Evolutionary conservation across 1,139 yeast species (phyloP).

Genomic region (Trichomonascaceae sp.): DNA sequence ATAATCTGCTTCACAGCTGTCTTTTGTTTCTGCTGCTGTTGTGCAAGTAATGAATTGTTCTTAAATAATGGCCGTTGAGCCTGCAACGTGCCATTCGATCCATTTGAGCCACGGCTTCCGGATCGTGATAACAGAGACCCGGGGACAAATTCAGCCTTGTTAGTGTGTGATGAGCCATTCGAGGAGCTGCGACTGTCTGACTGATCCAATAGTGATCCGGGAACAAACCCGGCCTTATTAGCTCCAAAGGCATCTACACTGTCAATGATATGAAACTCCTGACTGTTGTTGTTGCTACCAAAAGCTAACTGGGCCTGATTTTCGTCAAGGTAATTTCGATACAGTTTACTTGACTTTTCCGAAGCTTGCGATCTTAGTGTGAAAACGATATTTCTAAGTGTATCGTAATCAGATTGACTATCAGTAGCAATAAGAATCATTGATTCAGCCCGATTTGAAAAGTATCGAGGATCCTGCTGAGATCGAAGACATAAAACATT

Average conservation of each 20-base stretch:
- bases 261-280: conserved; percentile 4
- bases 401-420: conserved; percentile 23
- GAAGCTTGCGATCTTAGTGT: conserved; percentile 24
- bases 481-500: conserved; percentile 25
- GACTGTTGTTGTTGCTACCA: neutral
- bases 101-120: neutral
- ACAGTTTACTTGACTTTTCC: conserved; percentile 13
- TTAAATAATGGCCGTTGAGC: conserved; percentile 9
- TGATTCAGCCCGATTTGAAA: conserved; percentile 21
- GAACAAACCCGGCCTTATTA: neutral
- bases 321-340: conserved; percentile 1
- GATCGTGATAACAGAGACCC: neutral
- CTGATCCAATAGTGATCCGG: conserved; percentile 8
- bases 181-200: conserved; percentile 8
- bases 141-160: neutral
- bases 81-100: neutral
- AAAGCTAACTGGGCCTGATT: neutral
- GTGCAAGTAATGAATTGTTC: conserved; percentile 16
- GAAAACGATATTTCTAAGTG: conserved; percentile 27
- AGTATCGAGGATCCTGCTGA: conserved; percentile 24
- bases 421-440: conserved; percentile 24
- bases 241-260: neutral
- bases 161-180: neutral
- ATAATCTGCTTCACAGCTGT: neutral
- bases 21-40: conserved; percentile 6